These are phyloP conservation scores for Inonotus obliquus DNA, from an alignment of 1,284 basidiomycete genomes.

Conservation along the genomic window DNA sequence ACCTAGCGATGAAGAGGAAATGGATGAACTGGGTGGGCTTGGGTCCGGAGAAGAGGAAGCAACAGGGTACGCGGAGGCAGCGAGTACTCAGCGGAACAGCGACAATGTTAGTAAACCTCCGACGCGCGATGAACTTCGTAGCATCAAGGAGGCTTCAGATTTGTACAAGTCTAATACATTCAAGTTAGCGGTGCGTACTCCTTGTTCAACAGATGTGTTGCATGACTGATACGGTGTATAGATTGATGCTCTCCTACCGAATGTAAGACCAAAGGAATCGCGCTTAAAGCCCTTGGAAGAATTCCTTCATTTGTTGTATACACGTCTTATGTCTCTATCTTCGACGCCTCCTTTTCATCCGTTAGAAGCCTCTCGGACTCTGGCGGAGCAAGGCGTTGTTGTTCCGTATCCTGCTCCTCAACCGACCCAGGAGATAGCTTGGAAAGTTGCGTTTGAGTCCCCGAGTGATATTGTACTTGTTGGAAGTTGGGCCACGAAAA, in stretches of 20 bases:
- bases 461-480: constrained; percentile 64
- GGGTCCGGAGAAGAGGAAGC: neutral
- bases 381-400: constrained; percentile 46
- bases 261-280: constrained; percentile 65
- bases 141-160: constrained; percentile 73
- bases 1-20: constrained; percentile 3
- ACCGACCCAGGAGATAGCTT: constrained; percentile 67
- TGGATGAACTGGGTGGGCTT: no score
- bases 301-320: constrained; percentile 59
- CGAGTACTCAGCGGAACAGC: constrained; percentile 14
- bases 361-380: constrained; percentile 48
- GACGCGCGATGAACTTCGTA: constrained; percentile 69
- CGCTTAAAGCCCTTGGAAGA: constrained; percentile 53
- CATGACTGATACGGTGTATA: constrained; percentile 29
- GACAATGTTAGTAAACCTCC: constrained; percentile 43
- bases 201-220: neutral
- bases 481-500: constrained; percentile 74
- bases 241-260: constrained; percentile 79
- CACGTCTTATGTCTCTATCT: constrained; percentile 53
- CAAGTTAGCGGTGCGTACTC: constrained; percentile 61
- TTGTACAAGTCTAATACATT: constrained; percentile 82
- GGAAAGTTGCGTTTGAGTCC: constrained; percentile 70
- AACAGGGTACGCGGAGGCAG: neutral
- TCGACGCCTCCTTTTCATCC: constrained; percentile 61
- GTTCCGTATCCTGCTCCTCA: constrained; percentile 63